Percentiles rank a stretch among this genome's conserved stretches.
Evolutionary conservation across 129 eudicot species (phyloP).

Genomic region (Flaveria linearis): DNA sequence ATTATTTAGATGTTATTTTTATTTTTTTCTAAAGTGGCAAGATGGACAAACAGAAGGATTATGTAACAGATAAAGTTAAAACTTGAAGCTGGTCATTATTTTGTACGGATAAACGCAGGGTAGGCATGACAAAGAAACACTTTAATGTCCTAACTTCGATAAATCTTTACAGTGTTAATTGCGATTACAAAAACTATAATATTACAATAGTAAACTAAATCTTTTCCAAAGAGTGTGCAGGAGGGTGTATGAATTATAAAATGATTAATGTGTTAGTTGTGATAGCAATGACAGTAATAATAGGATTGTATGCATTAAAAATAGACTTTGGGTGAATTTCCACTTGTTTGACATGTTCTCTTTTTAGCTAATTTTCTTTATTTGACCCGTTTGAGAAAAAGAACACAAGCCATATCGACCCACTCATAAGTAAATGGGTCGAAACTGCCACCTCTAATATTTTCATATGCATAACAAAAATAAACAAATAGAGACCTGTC

Average conservation of each 20-base stretch:
- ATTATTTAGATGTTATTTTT: background rate
- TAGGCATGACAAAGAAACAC: background rate
- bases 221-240: background rate
- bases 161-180: background rate
- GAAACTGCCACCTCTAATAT: background rate
- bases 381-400: background rate
- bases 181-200: background rate
- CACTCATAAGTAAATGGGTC: slow-evolving; percentile 5
- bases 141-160: background rate
- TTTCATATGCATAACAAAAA: slow-evolving; percentile 1
- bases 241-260: background rate
- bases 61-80: background rate
- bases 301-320: background rate
- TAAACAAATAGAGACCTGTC: background rate
- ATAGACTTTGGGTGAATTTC: background rate
- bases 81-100: background rate
- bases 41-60: background rate
- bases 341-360: background rate
- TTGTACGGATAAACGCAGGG: background rate
- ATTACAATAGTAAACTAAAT: slow-evolving; percentile 1
- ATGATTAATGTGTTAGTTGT: background rate
- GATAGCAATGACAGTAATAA: background rate
- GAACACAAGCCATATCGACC: background rate
- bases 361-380: background rate
- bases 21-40: background rate